These are phyloP conservation scores for Cutaneotrichosporon sp. DNA, from an alignment of 1,284 basidiomycete species.

Conservation along the genomic window DNA sequence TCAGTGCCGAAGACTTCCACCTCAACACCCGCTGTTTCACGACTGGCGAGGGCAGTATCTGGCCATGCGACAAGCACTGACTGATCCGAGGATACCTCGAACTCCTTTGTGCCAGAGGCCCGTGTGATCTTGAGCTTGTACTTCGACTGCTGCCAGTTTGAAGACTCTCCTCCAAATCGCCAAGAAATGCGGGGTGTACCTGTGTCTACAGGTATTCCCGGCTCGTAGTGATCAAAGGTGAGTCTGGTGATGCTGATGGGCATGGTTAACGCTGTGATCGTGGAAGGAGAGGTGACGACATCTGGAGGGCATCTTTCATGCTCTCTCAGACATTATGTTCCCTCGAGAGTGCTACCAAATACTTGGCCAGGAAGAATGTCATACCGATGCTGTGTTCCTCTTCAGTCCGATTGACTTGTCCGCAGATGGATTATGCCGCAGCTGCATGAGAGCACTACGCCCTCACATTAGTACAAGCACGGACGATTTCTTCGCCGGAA, in stretches of 20 bases:
- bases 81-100: constrained; percentile 11
- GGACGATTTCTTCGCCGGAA: too few species aligned
- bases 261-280: too few species aligned
- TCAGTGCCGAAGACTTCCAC: constrained; percentile 23
- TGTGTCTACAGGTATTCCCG: constrained; percentile 20
- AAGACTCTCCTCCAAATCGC: constrained; percentile 23
- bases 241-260: constrained; percentile 1
- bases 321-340: too few species aligned
- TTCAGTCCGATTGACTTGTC: too few species aligned
- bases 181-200: constrained; percentile 30
- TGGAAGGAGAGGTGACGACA: too few species aligned
- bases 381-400: too few species aligned
- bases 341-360: too few species aligned
- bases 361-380: too few species aligned
- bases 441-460: too few species aligned
- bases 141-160: constrained; percentile 27
- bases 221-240: constrained; percentile 28
- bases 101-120: constrained; percentile 9
- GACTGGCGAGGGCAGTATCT: constrained; percentile 19
- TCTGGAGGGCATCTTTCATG: too few species aligned
- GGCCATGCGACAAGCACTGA: constrained; percentile 36
- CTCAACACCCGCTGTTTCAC: constrained; percentile 19
- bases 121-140: constrained; percentile 29
- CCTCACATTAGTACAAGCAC: too few species aligned
- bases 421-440: too few species aligned